A percentile compares a stretch with the other conserved stretches of the same genome.
phyloP scores from a whole-genome alignment of 148 eudicot species.

The Diospyros kaki region DNA sequence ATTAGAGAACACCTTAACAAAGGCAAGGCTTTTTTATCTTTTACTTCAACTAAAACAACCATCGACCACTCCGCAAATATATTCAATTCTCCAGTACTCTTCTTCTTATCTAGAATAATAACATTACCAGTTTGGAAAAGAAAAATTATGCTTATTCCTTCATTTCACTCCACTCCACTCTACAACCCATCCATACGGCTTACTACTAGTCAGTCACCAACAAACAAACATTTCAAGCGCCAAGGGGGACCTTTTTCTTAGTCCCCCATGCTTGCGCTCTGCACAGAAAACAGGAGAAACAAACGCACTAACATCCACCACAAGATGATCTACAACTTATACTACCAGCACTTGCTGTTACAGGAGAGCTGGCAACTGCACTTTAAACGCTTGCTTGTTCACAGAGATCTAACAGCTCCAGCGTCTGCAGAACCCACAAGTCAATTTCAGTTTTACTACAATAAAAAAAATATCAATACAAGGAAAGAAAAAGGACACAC shows the following conservation, averaged over 20 bases:
- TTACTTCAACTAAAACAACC: too few species aligned
- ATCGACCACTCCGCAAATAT: too few species aligned
- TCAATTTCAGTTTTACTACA: not conserved
- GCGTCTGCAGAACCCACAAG: constrained; percentile 54
- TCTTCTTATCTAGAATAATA: too few species aligned
- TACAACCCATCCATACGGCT: too few species aligned
- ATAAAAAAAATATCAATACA: not conserved
- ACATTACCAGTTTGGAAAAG: too few species aligned
- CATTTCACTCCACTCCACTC: too few species aligned
- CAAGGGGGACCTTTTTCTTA: not conserved
- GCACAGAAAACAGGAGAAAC: constrained; percentile 33
- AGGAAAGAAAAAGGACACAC: not conserved
- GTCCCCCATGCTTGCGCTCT: constrained; percentile 49
- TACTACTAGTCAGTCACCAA: too few species aligned
- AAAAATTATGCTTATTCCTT: too few species aligned
- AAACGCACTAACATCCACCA: constrained; percentile 27
- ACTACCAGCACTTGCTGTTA: constrained; percentile 28
- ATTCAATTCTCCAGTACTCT: too few species aligned
- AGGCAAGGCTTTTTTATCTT: too few species aligned
- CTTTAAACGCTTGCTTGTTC: constrained; percentile 59
- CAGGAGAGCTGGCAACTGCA: constrained; percentile 15
- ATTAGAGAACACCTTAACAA: too few species aligned
- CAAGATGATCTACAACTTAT: constrained; percentile 24
- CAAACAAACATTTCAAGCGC: too few species aligned
- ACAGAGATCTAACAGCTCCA: constrained; percentile 93